A percentile compares a stretch with the other conserved stretches of the same genome.
phyloP scores from a whole-genome alignment of 495 filamentous ascomycete species.

The Penicillium coprophilum region DNA sequence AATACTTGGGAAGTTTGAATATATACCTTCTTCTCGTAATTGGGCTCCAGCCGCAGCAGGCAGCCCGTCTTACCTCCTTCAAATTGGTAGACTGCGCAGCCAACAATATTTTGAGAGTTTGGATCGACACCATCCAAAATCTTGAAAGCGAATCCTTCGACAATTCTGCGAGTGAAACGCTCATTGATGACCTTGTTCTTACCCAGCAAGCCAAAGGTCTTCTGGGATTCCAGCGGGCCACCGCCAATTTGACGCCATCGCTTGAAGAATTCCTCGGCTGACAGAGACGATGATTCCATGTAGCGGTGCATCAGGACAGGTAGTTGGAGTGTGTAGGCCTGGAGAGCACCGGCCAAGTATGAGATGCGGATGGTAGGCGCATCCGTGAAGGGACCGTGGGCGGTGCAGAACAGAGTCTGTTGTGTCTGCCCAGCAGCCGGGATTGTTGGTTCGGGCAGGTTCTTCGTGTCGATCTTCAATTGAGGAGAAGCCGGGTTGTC shows the following conservation, averaged over 20 bases:
- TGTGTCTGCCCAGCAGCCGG: slow-evolving; percentile 74
- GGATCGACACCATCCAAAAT: slow-evolving; percentile 83
- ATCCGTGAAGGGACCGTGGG: slow-evolving; percentile 75
- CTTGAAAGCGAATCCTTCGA: slow-evolving; percentile 86
- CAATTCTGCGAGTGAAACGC: slow-evolving; percentile 60
- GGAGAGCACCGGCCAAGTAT: slow-evolving; percentile 89
- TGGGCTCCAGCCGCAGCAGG: slow-evolving; percentile 90
- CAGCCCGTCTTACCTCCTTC: slow-evolving; percentile 90
- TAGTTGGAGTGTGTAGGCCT: slow-evolving; percentile 88
- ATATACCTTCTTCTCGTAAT: slow-evolving; percentile 79
- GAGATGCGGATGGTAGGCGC: slow-evolving; percentile 90
- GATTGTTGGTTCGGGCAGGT: slow-evolving; percentile 81
- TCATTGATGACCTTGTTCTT: slow-evolving; percentile 52
- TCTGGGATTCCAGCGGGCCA: slow-evolving; percentile 78
- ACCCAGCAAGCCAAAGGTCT: slow-evolving; percentile 66
- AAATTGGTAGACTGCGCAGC: slow-evolving; percentile 85
- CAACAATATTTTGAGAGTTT: slow-evolving; percentile 89
- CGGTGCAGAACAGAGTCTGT: slow-evolving; percentile 91
- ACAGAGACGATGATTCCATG: slow-evolving; percentile 85
- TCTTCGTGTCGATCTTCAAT: slow-evolving; percentile 80
- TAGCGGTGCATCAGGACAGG: slow-evolving; percentile 91
- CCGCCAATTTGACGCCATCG: slow-evolving; percentile 98
- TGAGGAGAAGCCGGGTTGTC: slow-evolving; percentile 72
- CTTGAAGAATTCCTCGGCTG: slow-evolving; percentile 94
- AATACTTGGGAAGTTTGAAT: not conserved